A percentile compares a stretch with the other conserved stretches of the same genome.
phyloP scores from a whole-genome alignment of 2,329 filamentous ascomycete species.

The Colletotrichum salicis region DNA sequence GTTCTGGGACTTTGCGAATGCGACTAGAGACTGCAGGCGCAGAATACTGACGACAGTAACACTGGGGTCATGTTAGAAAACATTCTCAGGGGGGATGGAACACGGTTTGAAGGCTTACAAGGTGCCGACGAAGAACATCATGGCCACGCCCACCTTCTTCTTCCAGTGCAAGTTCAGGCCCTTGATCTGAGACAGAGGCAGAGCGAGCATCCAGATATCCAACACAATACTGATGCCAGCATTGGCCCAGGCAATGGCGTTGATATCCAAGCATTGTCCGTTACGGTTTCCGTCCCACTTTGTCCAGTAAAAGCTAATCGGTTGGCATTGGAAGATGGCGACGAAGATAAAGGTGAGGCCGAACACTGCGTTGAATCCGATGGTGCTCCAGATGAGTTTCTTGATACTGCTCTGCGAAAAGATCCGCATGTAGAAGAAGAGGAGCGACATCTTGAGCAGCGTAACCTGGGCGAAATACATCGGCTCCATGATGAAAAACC shows the following conservation, averaged over 20 bases:
- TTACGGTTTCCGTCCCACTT: slow-evolving; percentile 59
- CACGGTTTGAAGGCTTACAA: slow-evolving; percentile 45
- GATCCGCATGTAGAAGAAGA: slow-evolving; percentile 66
- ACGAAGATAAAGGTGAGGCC: slow-evolving; percentile 55
- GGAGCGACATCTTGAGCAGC: slow-evolving; percentile 61
- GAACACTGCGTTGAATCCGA: slow-evolving; percentile 51
- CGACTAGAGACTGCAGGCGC: slow-evolving; percentile 47
- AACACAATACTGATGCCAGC: slow-evolving; percentile 63
- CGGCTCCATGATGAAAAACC: slow-evolving; percentile 55
- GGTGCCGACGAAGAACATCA: slow-evolving; percentile 64
- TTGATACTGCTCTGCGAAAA: slow-evolving; percentile 53
- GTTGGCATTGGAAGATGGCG: slow-evolving; percentile 61
- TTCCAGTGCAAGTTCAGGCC: slow-evolving; percentile 56
- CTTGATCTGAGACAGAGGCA: slow-evolving; percentile 59
- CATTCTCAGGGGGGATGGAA: fast-evolving
- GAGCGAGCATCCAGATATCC: slow-evolving; percentile 62
- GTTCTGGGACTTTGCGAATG: slow-evolving; percentile 44
- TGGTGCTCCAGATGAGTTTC: slow-evolving; percentile 53
- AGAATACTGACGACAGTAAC: slow-evolving; percentile 52
- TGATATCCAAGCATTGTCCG: slow-evolving; percentile 62
- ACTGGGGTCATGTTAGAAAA: slow-evolving; percentile 37
- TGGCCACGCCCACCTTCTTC: slow-evolving; percentile 59
- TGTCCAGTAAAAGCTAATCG: slow-evolving; percentile 63
- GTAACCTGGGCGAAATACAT: slow-evolving; percentile 59
- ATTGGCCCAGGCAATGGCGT: slow-evolving; percentile 60